phyloP scores from a whole-genome alignment of 2,329 filamentous ascomycete genomes.

The Calycina herbarum region DNA sequence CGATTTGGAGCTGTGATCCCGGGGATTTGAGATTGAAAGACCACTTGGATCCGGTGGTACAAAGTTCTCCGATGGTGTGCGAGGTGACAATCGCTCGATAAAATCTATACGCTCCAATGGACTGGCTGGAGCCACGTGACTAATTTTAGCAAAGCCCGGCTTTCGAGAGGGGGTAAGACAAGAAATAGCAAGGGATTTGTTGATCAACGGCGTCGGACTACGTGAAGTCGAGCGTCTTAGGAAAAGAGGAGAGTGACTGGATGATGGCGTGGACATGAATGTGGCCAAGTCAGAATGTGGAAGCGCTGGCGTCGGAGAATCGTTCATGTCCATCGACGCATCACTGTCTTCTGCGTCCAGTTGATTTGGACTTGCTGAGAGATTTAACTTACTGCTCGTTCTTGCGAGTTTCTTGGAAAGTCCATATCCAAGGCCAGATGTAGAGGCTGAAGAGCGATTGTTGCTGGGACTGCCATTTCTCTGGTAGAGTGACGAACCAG shows the following conservation, averaged over 20 bases:
- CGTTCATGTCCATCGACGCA: slow-evolving; percentile 33
- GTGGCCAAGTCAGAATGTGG: slow-evolving; percentile 37
- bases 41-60: slow-evolving; percentile 78
- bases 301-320: slow-evolving; percentile 39
- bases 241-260: slow-evolving; percentile 39
- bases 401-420: slow-evolving; percentile 32
- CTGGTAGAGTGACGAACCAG: slow-evolving; percentile 22
- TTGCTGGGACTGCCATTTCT: slow-evolving; percentile 35
- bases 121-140: slow-evolving; percentile 56
- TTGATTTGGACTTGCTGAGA: slow-evolving; percentile 33
- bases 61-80: slow-evolving; percentile 75
- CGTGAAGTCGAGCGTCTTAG: slow-evolving; percentile 31
- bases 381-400: slow-evolving; percentile 40
- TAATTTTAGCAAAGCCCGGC: slow-evolving; percentile 53
- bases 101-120: slow-evolving; percentile 58
- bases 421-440: slow-evolving; percentile 30
- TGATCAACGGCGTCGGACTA: slow-evolving; percentile 30
- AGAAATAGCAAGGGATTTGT: slow-evolving; percentile 35
- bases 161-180: slow-evolving; percentile 39
- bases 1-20: slow-evolving; percentile 34
- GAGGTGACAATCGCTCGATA: slow-evolving; percentile 58
- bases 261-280: slow-evolving; percentile 42
- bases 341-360: slow-evolving; percentile 34
- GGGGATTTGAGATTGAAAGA: slow-evolving; percentile 73
- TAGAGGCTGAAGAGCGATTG: slow-evolving; percentile 31